A percentile compares a stretch with the other conserved stretches of the same genome.
phyloP scores from a whole-genome alignment of 2,329 filamentous ascomycete genomes.

The Cadophora sp. region DNA sequence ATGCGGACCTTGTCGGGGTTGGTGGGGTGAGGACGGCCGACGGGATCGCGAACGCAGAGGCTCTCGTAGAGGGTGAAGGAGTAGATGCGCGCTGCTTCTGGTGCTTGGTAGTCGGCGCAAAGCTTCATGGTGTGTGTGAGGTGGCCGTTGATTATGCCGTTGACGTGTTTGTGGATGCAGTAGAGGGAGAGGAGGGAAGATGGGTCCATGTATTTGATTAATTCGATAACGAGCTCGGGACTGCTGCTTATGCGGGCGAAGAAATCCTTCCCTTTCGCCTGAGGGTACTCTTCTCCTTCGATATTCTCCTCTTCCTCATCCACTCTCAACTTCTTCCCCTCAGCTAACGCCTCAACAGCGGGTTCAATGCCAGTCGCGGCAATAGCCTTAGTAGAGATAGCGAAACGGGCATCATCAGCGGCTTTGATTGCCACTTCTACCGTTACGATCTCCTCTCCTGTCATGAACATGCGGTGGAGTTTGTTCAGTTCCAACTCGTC shows the following conservation, averaged over 20 bases:
- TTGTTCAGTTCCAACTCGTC: neutral
- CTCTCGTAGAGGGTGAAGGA: conserved; percentile 64
- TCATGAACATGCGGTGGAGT: conserved; percentile 1
- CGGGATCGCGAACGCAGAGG: conserved; percentile 67
- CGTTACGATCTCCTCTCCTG: neutral
- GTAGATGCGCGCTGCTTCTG: conserved; percentile 63
- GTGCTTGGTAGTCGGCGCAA: conserved; percentile 60
- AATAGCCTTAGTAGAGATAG: neutral
- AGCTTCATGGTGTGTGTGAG: conserved; percentile 64
- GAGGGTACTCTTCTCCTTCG: conserved; percentile 8
- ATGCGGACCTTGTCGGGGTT: conserved; percentile 49
- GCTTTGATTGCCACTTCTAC: conserved; percentile 2
- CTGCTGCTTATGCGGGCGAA: conserved; percentile 9
- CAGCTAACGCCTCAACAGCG: neutral
- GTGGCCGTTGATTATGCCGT: conserved; percentile 58
- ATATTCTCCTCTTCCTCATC: conserved; percentile 11
- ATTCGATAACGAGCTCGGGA: conserved; percentile 14
- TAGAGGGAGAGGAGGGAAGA: neutral
- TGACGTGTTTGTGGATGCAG: conserved; percentile 7
- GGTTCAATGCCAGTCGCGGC: conserved; percentile 1
- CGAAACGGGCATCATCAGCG: neutral
- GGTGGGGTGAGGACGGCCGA: conserved; percentile 48
- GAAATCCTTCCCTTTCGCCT: conserved; percentile 1
- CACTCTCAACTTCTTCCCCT: neutral
- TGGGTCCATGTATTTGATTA: conserved; percentile 1